phyloP scores from a whole-genome alignment of 257 asterid genomes.

The Fraxinus cuspidata region DNA sequence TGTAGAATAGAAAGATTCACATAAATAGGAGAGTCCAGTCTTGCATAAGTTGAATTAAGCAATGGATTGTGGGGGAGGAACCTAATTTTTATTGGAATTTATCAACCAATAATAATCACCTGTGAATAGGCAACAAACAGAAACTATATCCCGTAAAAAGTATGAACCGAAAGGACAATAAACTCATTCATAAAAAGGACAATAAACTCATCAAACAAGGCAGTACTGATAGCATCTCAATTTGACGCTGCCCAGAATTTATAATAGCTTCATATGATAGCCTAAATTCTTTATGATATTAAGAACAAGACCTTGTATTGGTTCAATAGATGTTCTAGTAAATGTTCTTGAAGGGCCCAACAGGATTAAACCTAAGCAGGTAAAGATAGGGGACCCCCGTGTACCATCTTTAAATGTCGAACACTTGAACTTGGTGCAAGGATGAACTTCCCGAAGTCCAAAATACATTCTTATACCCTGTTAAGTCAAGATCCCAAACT shows the following conservation, averaged over 20 bases:
- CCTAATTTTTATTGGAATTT: background rate
- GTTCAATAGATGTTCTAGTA: background rate
- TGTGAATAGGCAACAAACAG: slow-evolving; percentile 1
- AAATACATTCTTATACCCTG: background rate
- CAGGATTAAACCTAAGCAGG: background rate
- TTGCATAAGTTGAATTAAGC: background rate
- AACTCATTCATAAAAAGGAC: background rate
- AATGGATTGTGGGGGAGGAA: slow-evolving; percentile 1
- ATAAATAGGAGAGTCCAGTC: background rate
- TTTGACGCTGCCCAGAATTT: background rate
- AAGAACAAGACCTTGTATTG: background rate
- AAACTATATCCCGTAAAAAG: background rate
- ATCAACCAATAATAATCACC: background rate
- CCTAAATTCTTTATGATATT: background rate
- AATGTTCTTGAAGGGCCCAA: slow-evolving; percentile 2
- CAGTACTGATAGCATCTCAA: background rate
- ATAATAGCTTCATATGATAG: background rate
- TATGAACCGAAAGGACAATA: background rate
- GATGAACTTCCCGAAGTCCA: background rate
- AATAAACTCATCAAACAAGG: background rate
- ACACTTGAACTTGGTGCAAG: background rate
- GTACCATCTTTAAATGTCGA: background rate
- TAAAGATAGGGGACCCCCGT: background rate
- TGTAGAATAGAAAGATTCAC: background rate
- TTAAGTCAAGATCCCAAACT: background rate